Conservation (phyloP, 768 basidiomycete species). For the Thelephora aurantiotincta region DNA sequence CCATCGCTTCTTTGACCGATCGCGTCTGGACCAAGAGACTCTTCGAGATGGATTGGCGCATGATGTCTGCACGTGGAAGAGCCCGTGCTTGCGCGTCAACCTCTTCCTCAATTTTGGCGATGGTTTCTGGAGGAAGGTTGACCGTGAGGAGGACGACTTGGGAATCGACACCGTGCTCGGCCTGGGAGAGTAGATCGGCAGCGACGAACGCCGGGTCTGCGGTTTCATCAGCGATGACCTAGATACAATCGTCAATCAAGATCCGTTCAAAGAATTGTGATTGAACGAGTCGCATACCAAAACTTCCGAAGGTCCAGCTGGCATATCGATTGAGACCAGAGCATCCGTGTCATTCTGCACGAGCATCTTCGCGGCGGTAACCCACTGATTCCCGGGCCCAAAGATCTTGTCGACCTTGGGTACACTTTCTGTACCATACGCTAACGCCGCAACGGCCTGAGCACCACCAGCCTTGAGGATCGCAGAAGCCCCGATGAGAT, state of each 20-base stretch:
- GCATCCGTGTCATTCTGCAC: conserved; percentile 98
- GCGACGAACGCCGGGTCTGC: conserved; percentile 85
- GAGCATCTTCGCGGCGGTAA: conserved; percentile 98
- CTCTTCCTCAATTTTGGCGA: conserved; percentile 69
- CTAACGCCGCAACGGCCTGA: conserved; percentile 91
- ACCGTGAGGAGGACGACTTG: conserved; percentile 91
- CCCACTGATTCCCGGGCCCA: conserved; percentile 99
- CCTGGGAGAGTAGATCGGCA: conserved; percentile 93
- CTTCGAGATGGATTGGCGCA: conserved; percentile 78
- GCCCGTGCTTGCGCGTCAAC: conserved; percentile 80
- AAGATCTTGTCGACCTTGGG: conserved; percentile 99
- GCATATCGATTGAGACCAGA: conserved; percentile 96
- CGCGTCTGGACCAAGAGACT: conserved; percentile 74
- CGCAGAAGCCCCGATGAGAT: conserved; percentile 78
- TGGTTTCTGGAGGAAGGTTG: conserved; percentile 41
- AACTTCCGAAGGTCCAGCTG: conserved; percentile 95
- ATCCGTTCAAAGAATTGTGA: not conserved
- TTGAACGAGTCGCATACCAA: conserved; percentile 42
- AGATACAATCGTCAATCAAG: not conserved
- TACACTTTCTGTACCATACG: conserved; percentile 89
- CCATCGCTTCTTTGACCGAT: conserved; percentile 61
- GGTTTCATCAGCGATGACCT: conserved; percentile 91
- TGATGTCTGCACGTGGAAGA: conserved; percentile 79
- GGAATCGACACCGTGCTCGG: conserved; percentile 96
- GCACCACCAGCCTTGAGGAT: conserved; percentile 93